Conservation (phyloP, 352 stramenopile genomes). For the Globisporangium parvum region DNA sequence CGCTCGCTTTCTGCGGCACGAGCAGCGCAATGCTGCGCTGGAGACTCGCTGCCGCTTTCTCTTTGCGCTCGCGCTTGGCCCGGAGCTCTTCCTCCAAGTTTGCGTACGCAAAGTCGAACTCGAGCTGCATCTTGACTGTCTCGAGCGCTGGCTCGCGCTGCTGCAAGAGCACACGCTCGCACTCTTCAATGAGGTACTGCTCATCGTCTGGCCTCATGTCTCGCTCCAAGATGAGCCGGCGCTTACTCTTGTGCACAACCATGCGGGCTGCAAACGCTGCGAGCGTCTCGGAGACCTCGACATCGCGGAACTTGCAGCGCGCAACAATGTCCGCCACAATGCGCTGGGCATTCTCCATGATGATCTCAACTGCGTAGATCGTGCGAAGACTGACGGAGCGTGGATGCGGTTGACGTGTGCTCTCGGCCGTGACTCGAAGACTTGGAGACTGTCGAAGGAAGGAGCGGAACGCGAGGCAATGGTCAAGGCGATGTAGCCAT, state of each 20-base stretch:
- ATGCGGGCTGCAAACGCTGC: slow-evolving; percentile 80
- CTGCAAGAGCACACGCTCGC: slow-evolving; percentile 68
- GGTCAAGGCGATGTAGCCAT: too few relatives aligned
- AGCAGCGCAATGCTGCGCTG: slow-evolving; percentile 73
- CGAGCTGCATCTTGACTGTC: slow-evolving; percentile 95
- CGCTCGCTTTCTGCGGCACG: slow-evolving; percentile 64
- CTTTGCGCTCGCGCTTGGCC: slow-evolving; percentile 41
- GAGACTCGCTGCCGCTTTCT: slow-evolving; percentile 54
- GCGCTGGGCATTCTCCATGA: slow-evolving; percentile 57
- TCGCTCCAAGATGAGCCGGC: slow-evolving; percentile 66
- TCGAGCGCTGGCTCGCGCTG: slow-evolving; percentile 79
- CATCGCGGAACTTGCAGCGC: slow-evolving; percentile 62
- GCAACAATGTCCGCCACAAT: slow-evolving; percentile 71
- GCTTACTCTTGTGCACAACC: slow-evolving; percentile 61
- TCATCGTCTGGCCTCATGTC: slow-evolving; percentile 66
- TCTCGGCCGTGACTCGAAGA: too few relatives aligned
- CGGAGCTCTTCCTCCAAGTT: slow-evolving; percentile 74
- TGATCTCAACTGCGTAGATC: not conserved
- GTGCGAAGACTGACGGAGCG: not conserved
- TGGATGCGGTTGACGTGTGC: too few relatives aligned
- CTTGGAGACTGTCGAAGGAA: too few relatives aligned
- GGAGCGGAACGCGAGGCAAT: too few relatives aligned
- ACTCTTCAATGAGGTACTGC: slow-evolving; percentile 69
- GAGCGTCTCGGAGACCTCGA: slow-evolving; percentile 84
- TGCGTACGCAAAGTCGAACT: slow-evolving; percentile 90